Evolutionary conservation across 2,329 filamentous ascomycete species (phyloP).

Genomic region (Ophiostoma ulmi): DNA sequence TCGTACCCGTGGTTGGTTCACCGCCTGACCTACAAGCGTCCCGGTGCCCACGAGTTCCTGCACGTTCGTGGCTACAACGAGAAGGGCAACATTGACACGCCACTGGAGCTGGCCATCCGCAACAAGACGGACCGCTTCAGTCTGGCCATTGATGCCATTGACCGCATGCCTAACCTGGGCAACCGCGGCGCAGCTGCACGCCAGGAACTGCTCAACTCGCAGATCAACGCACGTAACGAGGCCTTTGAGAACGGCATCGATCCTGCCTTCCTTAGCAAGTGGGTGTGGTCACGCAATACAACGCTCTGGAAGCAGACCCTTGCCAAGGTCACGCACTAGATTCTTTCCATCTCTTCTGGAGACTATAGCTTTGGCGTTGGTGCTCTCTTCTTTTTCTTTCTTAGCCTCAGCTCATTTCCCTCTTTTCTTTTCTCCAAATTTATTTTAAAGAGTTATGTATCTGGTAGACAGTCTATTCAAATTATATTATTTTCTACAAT

Average conservation of each 20-base stretch:
- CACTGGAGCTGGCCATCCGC: constrained; percentile 70
- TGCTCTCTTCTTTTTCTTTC: neutral
- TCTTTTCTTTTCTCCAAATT: neutral
- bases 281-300: constrained; percentile 53
- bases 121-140: constrained; percentile 75
- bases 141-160: constrained; percentile 70
- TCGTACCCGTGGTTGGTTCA: constrained; percentile 77
- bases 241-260: constrained; percentile 69
- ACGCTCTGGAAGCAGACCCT: neutral
- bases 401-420: neutral
- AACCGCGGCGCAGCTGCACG: constrained; percentile 59
- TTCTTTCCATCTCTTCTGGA: neutral
- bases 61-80: constrained; percentile 75
- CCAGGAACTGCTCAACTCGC: constrained; percentile 59
- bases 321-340: neutral
- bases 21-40: constrained; percentile 69
- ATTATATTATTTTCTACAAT: neutral
- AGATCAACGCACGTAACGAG: constrained; percentile 58
- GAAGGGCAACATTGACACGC: constrained; percentile 81
- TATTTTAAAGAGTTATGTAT: neutral
- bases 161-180: constrained; percentile 56
- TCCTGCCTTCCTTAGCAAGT: constrained; percentile 59
- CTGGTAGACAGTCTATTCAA: neutral
- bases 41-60: constrained; percentile 56
- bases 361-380: neutral